Evolutionary conservation across 768 basidiomycete species (phyloP).

Genomic region (Serendipita sp.): DNA sequence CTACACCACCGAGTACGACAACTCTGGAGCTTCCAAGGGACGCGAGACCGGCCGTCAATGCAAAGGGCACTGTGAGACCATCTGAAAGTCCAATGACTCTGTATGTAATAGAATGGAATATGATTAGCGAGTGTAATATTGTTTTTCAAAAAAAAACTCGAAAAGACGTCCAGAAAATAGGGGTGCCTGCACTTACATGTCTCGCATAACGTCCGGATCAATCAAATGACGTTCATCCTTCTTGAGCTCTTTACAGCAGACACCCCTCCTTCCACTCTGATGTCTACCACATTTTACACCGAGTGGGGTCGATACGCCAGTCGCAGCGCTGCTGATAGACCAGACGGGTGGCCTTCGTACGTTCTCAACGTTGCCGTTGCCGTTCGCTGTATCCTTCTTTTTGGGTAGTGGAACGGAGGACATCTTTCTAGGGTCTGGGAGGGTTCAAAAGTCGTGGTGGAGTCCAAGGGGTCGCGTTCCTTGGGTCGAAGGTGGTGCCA

Average conservation of each 20-base stretch:
- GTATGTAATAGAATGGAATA: slow-evolving; percentile 3
- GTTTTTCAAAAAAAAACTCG: not conserved
- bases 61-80: slow-evolving; percentile 83
- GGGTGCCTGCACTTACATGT: slow-evolving; percentile 40
- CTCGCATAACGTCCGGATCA: slow-evolving; percentile 75
- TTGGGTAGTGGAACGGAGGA: not conserved
- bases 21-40: slow-evolving; percentile 76
- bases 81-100: slow-evolving; percentile 85
- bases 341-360: slow-evolving; percentile 33
- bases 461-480: no score
- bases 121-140: not conserved
- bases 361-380: not conserved
- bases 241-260: slow-evolving; percentile 83
- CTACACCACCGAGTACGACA: slow-evolving; percentile 88
- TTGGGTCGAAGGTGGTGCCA: not conserved
- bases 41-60: slow-evolving; percentile 74
- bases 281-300: slow-evolving; percentile 42
- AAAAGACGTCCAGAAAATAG: not conserved
- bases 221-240: slow-evolving; percentile 67
- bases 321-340: slow-evolving; percentile 34
- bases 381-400: not conserved
- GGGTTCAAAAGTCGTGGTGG: no score
- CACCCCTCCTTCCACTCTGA: slow-evolving; percentile 33
- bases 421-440: not conserved
- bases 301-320: slow-evolving; percentile 27